phyloP scores from a whole-genome alignment of 1,284 basidiomycete species.

The Cutaneotrichosporon mucoides region DNA sequence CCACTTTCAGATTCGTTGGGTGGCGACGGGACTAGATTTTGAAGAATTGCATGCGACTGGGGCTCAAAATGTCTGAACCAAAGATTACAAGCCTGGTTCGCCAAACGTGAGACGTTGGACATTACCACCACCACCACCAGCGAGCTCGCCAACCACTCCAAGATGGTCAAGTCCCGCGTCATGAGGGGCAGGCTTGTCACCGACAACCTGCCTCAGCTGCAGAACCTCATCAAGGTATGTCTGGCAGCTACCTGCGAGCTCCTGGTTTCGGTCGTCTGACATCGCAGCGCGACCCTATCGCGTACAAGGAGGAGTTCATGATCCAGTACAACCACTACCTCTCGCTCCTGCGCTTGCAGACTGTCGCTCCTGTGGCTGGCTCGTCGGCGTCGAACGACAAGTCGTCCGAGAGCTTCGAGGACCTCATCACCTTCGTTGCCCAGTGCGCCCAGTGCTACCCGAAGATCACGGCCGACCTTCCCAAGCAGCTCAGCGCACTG shows the following conservation, averaged over 20 bases:
- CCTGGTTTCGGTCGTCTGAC: no score
- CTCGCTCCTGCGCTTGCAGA: slow-evolving; percentile 70
- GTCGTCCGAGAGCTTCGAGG: slow-evolving; percentile 73
- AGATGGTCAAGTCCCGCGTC: slow-evolving; percentile 41
- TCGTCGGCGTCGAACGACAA: slow-evolving; percentile 51
- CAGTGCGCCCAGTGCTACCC: slow-evolving; percentile 88
- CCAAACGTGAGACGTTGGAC: background rate
- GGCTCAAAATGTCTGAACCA: no score
- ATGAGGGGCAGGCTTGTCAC: slow-evolving; percentile 51
- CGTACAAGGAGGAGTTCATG: slow-evolving; percentile 94
- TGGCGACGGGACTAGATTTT: no score
- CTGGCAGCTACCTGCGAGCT: background rate
- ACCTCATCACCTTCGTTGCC: slow-evolving; percentile 69
- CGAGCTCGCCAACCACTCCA: slow-evolving; percentile 4
- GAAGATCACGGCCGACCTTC: slow-evolving; percentile 74
- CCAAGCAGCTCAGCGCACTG: slow-evolving; percentile 68
- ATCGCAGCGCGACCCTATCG: slow-evolving; percentile 67
- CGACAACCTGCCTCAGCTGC: slow-evolving; percentile 63
- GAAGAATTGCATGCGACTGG: no score
- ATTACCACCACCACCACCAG: background rate
- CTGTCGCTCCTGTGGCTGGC: slow-evolving; percentile 29
- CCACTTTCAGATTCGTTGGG: no score
- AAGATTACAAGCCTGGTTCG: no score
- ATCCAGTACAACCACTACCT: slow-evolving; percentile 98
- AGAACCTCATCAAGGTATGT: slow-evolving; percentile 82